Percentiles rank a stretch among this genome's conserved stretches.
Evolutionary conservation across 2,329 filamentous ascomycete species (phyloP).

Genomic region (Phyllosticta citribraziliensis): DNA sequence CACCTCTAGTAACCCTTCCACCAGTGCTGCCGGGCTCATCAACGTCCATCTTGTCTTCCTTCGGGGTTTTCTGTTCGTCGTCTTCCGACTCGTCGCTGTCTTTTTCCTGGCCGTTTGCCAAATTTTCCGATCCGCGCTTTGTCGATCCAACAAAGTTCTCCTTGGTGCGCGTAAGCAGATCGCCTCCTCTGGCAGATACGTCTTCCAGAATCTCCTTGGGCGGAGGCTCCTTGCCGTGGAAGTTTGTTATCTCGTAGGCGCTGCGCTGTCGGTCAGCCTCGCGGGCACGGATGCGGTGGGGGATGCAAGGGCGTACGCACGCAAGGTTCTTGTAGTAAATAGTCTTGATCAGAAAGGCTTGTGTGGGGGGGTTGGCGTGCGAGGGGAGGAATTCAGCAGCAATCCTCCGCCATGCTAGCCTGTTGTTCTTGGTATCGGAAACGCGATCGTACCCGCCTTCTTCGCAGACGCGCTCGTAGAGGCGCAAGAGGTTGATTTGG

Average conservation of each 20-base stretch:
- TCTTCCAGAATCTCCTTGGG: conserved; percentile 83
- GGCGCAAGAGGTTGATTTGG: conserved; percentile 65
- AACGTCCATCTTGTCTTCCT: conserved; percentile 39
- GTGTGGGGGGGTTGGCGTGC: conserved; percentile 66
- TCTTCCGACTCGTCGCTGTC: conserved; percentile 40
- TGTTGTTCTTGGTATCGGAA: conserved; percentile 56
- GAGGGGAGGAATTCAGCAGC: conserved; percentile 67
- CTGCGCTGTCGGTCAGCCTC: conserved; percentile 19
- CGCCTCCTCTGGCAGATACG: conserved; percentile 66
- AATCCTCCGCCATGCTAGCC: conserved; percentile 75
- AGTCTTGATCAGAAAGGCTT: conserved; percentile 77
- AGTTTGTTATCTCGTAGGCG: conserved; percentile 72
- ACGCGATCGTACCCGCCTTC: conserved; percentile 81
- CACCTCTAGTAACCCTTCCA: conserved; percentile 28
- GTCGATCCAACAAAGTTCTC: conserved; percentile 58
- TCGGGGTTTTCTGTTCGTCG: conserved; percentile 37
- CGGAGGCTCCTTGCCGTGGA: conserved; percentile 72
- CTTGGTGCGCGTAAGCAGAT: conserved; percentile 65
- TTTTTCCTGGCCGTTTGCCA: conserved; percentile 45
- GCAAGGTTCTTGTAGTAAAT: conserved; percentile 84
- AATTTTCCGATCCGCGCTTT: conserved; percentile 36
- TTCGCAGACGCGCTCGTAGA: conserved; percentile 67
- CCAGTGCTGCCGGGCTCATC: conserved; percentile 38
- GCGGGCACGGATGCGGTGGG: not conserved
- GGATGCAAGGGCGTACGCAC: conserved; percentile 23